Conservation (phyloP, 768 basidiomycete genomes). For the Mycena crocata region DNA sequence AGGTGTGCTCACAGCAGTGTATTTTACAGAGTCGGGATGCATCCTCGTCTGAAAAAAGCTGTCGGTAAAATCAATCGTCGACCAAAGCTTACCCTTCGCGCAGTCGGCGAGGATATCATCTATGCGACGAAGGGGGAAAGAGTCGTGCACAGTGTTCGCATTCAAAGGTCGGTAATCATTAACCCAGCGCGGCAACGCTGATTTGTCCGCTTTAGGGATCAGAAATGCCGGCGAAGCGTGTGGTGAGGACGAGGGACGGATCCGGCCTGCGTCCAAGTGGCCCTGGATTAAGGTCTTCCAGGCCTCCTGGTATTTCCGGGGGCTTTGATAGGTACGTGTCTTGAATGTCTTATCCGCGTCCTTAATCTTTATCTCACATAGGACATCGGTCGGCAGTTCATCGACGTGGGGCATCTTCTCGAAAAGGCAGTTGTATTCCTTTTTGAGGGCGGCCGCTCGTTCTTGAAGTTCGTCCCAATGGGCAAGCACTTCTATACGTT, state of each 20-base stretch:
- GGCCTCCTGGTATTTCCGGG: slow-evolving; percentile 43
- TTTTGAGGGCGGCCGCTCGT: background rate
- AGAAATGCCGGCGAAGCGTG: slow-evolving; percentile 52
- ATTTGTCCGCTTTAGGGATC: slow-evolving; percentile 46
- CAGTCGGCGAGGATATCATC: no score
- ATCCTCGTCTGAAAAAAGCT: slow-evolving; percentile 50
- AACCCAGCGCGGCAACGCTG: slow-evolving; percentile 47
- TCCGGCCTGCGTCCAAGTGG: slow-evolving; percentile 45
- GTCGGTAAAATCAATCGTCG: slow-evolving; percentile 51
- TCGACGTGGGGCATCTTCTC: slow-evolving; percentile 41
- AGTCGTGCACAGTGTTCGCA: slow-evolving; percentile 42
- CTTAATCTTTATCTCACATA: slow-evolving; percentile 40
- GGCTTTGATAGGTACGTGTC: slow-evolving; percentile 43
- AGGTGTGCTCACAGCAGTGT: slow-evolving; percentile 48
- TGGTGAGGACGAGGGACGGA: slow-evolving; percentile 35
- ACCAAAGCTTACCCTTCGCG: no score
- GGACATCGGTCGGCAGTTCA: slow-evolving; percentile 36
- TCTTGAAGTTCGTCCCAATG: background rate
- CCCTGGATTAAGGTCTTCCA: slow-evolving; percentile 48
- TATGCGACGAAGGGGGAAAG: no score
- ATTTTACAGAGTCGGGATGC: slow-evolving; percentile 39
- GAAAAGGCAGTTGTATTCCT: slow-evolving; percentile 35
- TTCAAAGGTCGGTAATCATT: slow-evolving; percentile 49
- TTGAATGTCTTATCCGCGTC: slow-evolving; percentile 36
- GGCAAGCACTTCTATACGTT: background rate